Evolutionary conservation across 2,329 filamentous ascomycete species (phyloP).

Genomic region (Nemania sp.): DNA sequence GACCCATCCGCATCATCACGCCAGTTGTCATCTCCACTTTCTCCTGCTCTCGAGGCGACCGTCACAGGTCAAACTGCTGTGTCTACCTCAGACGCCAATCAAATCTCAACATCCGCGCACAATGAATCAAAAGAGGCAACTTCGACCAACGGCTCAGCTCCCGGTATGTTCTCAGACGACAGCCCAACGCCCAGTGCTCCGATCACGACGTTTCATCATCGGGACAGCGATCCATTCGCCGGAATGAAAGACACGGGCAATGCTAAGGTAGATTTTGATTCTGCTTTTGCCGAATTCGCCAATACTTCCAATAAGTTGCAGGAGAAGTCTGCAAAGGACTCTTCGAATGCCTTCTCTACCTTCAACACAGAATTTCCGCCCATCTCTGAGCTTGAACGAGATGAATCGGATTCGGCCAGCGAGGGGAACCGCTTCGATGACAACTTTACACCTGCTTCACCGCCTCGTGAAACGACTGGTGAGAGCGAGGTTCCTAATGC

Average conservation of each 20-base stretch:
- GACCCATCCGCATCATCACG: conserved; percentile 78
- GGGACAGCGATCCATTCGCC: conserved; percentile 56
- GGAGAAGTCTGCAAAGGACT: conserved; percentile 48
- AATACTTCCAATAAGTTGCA: conserved; percentile 55
- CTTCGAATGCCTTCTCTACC: conserved; percentile 51
- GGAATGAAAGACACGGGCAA: conserved; percentile 57
- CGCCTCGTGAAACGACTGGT: conserved; percentile 44
- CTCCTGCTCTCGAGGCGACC: conserved; percentile 46
- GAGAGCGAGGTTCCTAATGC: conserved; percentile 35
- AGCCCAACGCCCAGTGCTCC: conserved; percentile 35
- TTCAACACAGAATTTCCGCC: conserved; percentile 88
- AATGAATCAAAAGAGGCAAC: conserved; percentile 34
- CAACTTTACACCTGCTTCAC: conserved; percentile 75
- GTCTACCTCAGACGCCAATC: conserved; percentile 42
- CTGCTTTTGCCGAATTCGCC: conserved; percentile 78
- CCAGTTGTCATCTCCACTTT: conserved; percentile 72
- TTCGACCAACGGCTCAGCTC: conserved; percentile 46
- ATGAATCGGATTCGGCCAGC: conserved; percentile 81
- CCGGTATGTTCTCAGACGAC: conserved; percentile 59
- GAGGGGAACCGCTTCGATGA: conserved; percentile 89
- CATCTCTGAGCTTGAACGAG: conserved; percentile 81
- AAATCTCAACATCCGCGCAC: conserved; percentile 36
- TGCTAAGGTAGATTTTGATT: conserved; percentile 82
- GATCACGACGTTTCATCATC: conserved; percentile 37
- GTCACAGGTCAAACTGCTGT: conserved; percentile 44